Base-by-base conservation (phyloP, 2,329 filamentous ascomycete species). In the Aspergillus intermedius region DNA sequence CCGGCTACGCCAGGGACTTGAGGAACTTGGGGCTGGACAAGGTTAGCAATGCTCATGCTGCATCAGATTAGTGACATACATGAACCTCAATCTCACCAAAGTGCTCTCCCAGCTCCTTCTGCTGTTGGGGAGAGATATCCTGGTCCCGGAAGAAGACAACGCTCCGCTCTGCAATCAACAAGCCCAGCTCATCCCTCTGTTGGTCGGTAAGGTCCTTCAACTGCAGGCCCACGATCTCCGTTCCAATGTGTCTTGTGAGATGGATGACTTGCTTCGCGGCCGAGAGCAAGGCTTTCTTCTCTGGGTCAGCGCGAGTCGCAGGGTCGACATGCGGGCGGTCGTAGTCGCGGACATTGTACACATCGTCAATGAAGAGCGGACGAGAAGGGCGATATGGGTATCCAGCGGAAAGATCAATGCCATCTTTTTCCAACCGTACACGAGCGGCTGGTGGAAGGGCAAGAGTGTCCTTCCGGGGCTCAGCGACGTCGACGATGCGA, bases 61-160 rank as follows among this genome's bases (percentile, higher is more conserved):
- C 19, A 10, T 21, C 1, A 50, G 17, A 30, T 30, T 5, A 10
- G 6, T 21, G 21, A 19, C 77, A 60, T 67, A 84, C 82, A 59
- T 88, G 85, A 10, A 88, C 68, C 57, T 88, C 84, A 23, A 87
- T 70, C 54, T 86, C 79, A 3, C 83, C 82, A 52, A 74, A 86
- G 62, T 78, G 76, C 53, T 83, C 77, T 0, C 83, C 83, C 0
- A 86, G 67, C n/a, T 74, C 74, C 46, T 78, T 77, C 57, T 86
- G 82, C 57, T 85, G 70, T 57, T 85, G 81, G 0, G 82, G 82
- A 6, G 74, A 74, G 10, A 86, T 61, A 46, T 75, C 71, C 58
- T 85, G 82, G 52, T 83, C 70, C n/a, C 83, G 71, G 63, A 86
- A 79, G 62, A 84, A 84, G n/a, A 85, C 82, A 1, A 85, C 81